Evolutionary conservation across 2,329 filamentous ascomycete genomes (phyloP).

Genomic region (Hypoxylon sp.): DNA sequence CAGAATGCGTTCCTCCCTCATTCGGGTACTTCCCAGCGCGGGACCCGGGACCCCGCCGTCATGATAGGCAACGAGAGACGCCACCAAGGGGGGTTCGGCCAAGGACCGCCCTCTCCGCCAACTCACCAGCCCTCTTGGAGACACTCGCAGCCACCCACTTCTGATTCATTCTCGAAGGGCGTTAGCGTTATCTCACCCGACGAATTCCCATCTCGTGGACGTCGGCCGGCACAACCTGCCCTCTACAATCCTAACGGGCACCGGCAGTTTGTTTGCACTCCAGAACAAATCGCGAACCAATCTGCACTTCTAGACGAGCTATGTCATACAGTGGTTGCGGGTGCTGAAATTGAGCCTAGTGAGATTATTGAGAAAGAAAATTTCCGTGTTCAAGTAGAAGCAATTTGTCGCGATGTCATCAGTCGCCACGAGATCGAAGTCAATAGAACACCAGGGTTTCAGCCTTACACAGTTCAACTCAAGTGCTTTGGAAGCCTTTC

Average conservation of each 20-base stretch:
- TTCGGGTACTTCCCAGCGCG: slow-evolving; percentile 47
- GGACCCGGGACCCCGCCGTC: slow-evolving; percentile 38
- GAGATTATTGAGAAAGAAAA: slow-evolving; percentile 80
- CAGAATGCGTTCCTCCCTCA: slow-evolving; percentile 51
- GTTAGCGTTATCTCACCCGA: slow-evolving; percentile 47
- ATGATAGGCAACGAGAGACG: slow-evolving; percentile 33
- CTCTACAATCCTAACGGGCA: slow-evolving; percentile 53
- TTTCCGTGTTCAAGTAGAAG: slow-evolving; percentile 76
- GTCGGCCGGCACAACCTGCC: slow-evolving; percentile 47
- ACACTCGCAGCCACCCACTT: slow-evolving; percentile 42
- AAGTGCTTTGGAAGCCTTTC: slow-evolving; percentile 86
- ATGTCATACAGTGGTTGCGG: slow-evolving; percentile 65
- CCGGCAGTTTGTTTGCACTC: slow-evolving; percentile 51
- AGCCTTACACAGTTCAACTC: slow-evolving; percentile 72
- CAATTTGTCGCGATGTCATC: slow-evolving; percentile 73
- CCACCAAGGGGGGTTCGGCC: slow-evolving; percentile 38
- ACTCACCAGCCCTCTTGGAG: slow-evolving; percentile 46
- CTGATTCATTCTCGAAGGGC: slow-evolving; percentile 41
- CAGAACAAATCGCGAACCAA: slow-evolving; percentile 66
- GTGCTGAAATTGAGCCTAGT: slow-evolving; percentile 71
- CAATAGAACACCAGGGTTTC: slow-evolving; percentile 62
- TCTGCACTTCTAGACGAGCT: slow-evolving; percentile 65
- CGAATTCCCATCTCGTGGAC: slow-evolving; percentile 46
- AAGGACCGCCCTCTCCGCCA: slow-evolving; percentile 32
- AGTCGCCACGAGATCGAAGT: slow-evolving; percentile 63